A percentile compares a stretch with the other conserved stretches of the same genome.
These are phyloP conservation scores for Xylaria intraflava DNA, from an alignment of 495 filamentous ascomycete genomes.

Conservation along the genomic window DNA sequence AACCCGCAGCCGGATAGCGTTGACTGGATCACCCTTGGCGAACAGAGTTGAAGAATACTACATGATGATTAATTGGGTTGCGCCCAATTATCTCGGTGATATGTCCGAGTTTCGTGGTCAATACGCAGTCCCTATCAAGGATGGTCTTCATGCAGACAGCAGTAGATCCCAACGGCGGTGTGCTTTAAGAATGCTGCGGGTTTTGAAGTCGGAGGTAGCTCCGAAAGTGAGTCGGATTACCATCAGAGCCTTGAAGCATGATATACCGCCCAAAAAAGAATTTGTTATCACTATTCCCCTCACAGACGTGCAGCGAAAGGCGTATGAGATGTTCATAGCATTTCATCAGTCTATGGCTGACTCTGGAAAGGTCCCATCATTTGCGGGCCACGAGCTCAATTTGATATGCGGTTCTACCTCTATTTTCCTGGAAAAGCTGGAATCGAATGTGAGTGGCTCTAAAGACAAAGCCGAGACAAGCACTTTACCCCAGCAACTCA, in stretches of 20 bases:
- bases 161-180: constrained; percentile 42
- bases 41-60: constrained; percentile 82
- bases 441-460: constrained; percentile 10
- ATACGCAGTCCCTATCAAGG: constrained; percentile 66
- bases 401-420: constrained; percentile 72
- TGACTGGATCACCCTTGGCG: constrained; percentile 80
- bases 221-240: constrained; percentile 77
- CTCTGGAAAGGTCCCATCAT: constrained; percentile 29
- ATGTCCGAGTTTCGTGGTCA: constrained; percentile 55
- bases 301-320: constrained; percentile 55
- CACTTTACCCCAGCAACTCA: constrained; percentile 24
- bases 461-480: constrained; percentile 10
- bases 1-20: constrained; percentile 68
- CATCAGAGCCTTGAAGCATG: constrained; percentile 54
- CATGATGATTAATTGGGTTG: constrained; percentile 82
- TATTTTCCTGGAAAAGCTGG: constrained; percentile 54
- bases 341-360: constrained; percentile 19
- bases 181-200: constrained; percentile 58
- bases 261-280: constrained; percentile 68
- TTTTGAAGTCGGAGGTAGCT: constrained; percentile 62
- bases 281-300: constrained; percentile 71
- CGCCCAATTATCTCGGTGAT: constrained; percentile 67
- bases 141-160: constrained; percentile 63
- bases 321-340: constrained; percentile 58
- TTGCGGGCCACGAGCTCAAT: constrained; percentile 50